Conservation (phyloP, 495 filamentous ascomycete species). For the Trichoderma orchidacearum region DNA sequence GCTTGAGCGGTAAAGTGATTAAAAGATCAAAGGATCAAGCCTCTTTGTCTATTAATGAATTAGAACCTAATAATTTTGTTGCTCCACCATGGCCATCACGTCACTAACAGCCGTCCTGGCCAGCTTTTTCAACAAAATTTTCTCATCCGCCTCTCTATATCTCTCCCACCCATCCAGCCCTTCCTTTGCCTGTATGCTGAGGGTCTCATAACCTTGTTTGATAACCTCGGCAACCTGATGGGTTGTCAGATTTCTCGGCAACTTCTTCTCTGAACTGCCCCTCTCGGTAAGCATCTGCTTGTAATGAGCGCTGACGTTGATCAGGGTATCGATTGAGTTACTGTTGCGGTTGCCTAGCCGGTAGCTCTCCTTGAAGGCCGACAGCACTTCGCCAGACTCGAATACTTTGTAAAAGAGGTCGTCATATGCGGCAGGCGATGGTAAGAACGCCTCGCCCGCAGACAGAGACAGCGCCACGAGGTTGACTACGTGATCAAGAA, state of each 20-base stretch:
- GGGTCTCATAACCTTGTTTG: slow-evolving; percentile 87
- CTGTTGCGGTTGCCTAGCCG: slow-evolving; percentile 34
- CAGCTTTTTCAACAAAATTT: slow-evolving; percentile 70
- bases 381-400: slow-evolving; percentile 72
- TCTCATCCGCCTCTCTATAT: slow-evolving; percentile 66
- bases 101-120: slow-evolving; percentile 63
- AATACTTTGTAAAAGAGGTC: slow-evolving; percentile 98
- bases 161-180: slow-evolving; percentile 68
- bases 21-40: too few species aligned
- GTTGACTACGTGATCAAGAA: slow-evolving; percentile 64
- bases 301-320: slow-evolving; percentile 78
- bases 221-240: slow-evolving; percentile 81
- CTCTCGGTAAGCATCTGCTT: slow-evolving; percentile 58
- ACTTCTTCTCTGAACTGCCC: slow-evolving; percentile 36
- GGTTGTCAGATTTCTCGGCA: slow-evolving; percentile 48
- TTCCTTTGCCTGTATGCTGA: slow-evolving; percentile 75
- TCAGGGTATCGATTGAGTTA: slow-evolving; percentile 68
- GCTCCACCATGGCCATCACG: slow-evolving; percentile 33
- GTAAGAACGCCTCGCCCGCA: slow-evolving; percentile 83
- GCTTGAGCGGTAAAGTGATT: too few species aligned
- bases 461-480: slow-evolving; percentile 81
- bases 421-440: slow-evolving; percentile 76
- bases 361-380: slow-evolving; percentile 73
- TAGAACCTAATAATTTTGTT: background rate
- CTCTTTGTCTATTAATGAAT: too few species aligned